A percentile compares a stretch with the other conserved stretches of the same genome.
These are phyloP conservation scores for Plasmodium knowlesi DNA, from an alignment of 169 alveolate genomes.

Conservation along the genomic window DNA sequence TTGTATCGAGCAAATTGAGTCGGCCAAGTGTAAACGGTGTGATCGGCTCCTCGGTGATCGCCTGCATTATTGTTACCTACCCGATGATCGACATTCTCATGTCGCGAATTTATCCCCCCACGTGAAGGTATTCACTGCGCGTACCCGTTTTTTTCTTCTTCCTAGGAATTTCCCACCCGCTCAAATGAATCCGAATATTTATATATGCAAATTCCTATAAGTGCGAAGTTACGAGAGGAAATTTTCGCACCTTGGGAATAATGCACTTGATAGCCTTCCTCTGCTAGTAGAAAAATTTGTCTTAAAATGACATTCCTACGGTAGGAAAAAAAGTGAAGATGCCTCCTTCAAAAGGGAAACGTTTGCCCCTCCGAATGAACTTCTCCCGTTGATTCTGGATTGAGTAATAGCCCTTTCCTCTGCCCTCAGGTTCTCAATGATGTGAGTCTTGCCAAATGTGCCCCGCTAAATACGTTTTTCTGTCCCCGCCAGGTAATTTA, in stretches of 20 bases:
- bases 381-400: not conserved
- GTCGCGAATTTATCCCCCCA: not conserved
- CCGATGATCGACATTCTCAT: not conserved
- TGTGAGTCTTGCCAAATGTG: not conserved
- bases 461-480: not conserved
- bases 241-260: not conserved
- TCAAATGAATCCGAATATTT: not conserved
- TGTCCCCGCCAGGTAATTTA: not conserved
- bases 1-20: not conserved
- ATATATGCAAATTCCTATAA: not conserved
- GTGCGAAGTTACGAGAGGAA: not conserved
- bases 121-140: not conserved
- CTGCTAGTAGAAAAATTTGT: not conserved
- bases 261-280: not conserved
- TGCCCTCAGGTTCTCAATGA: not conserved
- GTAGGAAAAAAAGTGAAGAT: not conserved
- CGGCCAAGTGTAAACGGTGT: not conserved
- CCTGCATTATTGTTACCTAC: not conserved
- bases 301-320: not conserved
- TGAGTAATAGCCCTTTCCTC: not conserved
- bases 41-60: not conserved
- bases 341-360: not conserved
- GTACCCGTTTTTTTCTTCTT: not conserved
- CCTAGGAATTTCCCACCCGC: not conserved
- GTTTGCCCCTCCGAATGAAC: not conserved